Percentiles rank a stretch among this genome's conserved stretches.
Evolutionary conservation across 169 alveolate genomes (phyloP).

Genomic region (Eimeria brunetti): DNA sequence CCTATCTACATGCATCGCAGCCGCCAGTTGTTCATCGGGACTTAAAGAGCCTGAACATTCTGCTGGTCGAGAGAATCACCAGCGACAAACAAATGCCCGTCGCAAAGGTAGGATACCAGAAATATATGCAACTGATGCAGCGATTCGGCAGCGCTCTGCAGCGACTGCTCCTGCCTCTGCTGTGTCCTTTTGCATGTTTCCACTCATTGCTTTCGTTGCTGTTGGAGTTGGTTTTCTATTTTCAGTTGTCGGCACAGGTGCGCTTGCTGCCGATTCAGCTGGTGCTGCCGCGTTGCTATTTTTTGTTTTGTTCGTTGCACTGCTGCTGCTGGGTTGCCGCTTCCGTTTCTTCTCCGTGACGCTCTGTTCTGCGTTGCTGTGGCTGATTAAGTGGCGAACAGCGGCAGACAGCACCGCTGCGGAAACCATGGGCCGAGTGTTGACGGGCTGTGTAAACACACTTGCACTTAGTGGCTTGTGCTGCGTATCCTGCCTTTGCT

Average conservation of each 20-base stretch:
- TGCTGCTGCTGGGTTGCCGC: not conserved
- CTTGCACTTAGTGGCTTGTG: not conserved
- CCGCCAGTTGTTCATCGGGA: constrained; percentile 95
- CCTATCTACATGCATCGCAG: constrained; percentile 90
- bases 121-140: not conserved
- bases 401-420: not conserved
- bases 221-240: not conserved
- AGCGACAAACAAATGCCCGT: constrained; percentile 64
- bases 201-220: not conserved
- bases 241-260: not conserved
- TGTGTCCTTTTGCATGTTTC: not conserved
- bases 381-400: not conserved
- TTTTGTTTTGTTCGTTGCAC: not conserved
- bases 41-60: constrained; percentile 91
- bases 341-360: not conserved
- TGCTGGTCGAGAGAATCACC: constrained; percentile 84
- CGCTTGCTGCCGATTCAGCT: not conserved
- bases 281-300: not conserved
- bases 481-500: not conserved
- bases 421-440: not conserved
- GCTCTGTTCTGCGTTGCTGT: not conserved
- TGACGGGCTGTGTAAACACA: not conserved
- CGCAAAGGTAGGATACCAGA: constrained; percentile 68
- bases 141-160: not conserved
- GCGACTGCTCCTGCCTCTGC: not conserved